Evolutionary conservation across 352 stramenopile species (phyloP).

Genomic region (Globisporangium emineosum): DNA sequence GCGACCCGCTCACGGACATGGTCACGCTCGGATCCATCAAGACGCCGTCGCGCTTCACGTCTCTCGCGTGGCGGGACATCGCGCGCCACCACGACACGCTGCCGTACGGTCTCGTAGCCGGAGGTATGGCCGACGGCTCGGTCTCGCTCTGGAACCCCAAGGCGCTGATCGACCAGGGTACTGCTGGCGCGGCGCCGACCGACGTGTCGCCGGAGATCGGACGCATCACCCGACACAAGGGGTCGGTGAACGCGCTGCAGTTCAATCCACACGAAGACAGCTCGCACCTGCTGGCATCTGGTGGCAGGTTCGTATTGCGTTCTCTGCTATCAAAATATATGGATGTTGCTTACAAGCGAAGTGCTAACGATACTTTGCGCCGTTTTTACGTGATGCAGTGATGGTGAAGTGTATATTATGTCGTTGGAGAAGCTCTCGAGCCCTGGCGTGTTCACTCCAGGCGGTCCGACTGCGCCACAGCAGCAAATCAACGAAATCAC

Average conservation of each 20-base stretch:
- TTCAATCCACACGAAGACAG: constrained; percentile 95
- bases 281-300: constrained; percentile 91
- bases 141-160: constrained; percentile 97
- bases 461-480: constrained; percentile 54
- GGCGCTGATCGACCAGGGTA: constrained; percentile 66
- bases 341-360: background rate
- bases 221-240: constrained; percentile 83
- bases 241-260: constrained; percentile 90
- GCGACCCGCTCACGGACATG: constrained; percentile 62
- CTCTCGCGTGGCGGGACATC: constrained; percentile 91
- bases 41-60: constrained; percentile 91
- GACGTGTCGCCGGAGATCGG: constrained; percentile 63
- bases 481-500: constrained; percentile 85
- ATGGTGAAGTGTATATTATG: constrained; percentile 95
- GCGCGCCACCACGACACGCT: constrained; percentile 69
- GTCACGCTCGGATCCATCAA: constrained; percentile 85
- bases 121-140: constrained; percentile 96
- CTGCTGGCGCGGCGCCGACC: constrained; percentile 26
- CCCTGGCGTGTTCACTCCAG: constrained; percentile 89
- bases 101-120: constrained; percentile 92
- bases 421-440: constrained; percentile 89
- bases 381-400: constrained; percentile 33
- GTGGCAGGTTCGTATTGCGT: constrained; percentile 46
- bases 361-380: background rate
- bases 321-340: background rate